Percentiles rank a stretch among this genome's conserved stretches.
These are phyloP conservation scores for Closterium sp. DNA, from an alignment of 139 green algal genomes.

Conservation along the genomic window DNA sequence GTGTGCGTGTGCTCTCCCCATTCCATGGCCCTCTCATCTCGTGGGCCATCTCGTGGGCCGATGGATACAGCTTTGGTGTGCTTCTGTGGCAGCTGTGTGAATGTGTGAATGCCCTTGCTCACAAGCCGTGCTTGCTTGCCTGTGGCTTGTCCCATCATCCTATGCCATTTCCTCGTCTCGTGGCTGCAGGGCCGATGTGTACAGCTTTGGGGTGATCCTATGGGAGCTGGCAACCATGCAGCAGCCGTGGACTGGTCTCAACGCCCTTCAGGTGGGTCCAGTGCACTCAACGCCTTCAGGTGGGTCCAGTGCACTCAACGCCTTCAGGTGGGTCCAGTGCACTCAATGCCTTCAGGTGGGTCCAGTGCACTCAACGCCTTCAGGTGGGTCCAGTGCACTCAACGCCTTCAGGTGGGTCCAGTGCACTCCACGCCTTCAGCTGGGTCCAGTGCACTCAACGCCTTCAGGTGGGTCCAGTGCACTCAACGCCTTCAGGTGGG, in stretches of 20 bases:
- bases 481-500: too few species aligned
- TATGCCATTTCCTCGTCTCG: background rate
- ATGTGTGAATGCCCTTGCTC: background rate
- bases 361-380: too few species aligned
- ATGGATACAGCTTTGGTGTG: background rate
- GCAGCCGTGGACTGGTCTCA: constrained; percentile 83
- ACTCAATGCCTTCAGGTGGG: too few species aligned
- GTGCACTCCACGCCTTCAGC: too few species aligned
- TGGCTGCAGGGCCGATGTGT: constrained; percentile 67
- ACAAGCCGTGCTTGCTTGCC: background rate
- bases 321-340: too few species aligned
- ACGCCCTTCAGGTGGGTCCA: constrained; percentile 55
- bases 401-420: too few species aligned
- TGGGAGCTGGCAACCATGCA: constrained; percentile 83
- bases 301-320: too few species aligned
- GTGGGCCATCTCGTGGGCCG: too few species aligned
- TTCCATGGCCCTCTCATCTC: background rate
- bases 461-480: too few species aligned
- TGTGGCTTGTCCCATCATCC: background rate
- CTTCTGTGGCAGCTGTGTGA: background rate
- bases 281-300: too few species aligned
- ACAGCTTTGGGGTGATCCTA: constrained; percentile 81
- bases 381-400: too few species aligned
- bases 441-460: background rate
- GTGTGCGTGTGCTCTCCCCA: too few species aligned